Conservation (phyloP, 2,329 filamentous ascomycete genomes). For the Metarhizium rileyi region DNA sequence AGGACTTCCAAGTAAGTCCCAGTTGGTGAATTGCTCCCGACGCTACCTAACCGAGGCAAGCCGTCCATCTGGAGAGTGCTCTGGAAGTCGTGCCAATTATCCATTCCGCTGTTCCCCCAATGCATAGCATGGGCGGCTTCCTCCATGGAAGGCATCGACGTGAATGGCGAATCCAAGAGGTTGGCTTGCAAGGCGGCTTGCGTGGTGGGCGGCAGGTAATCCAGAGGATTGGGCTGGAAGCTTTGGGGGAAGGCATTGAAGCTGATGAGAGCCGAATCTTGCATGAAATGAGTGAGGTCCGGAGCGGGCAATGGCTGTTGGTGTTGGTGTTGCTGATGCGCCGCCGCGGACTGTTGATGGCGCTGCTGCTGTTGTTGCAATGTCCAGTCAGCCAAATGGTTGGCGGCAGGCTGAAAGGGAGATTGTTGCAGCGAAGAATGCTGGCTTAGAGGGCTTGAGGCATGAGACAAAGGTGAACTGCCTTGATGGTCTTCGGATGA, state of each 20-base stretch:
- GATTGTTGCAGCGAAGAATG: conserved; percentile 42
- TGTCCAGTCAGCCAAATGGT: conserved; percentile 52
- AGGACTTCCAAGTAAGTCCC: conserved; percentile 69
- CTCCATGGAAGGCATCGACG: conserved; percentile 45
- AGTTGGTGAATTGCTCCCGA: conserved; percentile 36
- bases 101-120: conserved; percentile 53
- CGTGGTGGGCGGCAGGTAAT: conserved; percentile 52
- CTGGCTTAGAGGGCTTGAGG: conserved; percentile 43
- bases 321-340: conserved; percentile 36
- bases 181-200: conserved; percentile 55
- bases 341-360: conserved; percentile 13
- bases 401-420: conserved; percentile 41
- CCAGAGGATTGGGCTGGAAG: conserved; percentile 47
- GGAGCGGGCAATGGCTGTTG: conserved; percentile 29
- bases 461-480: conserved; percentile 38
- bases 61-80: conserved; percentile 45
- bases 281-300: conserved; percentile 44
- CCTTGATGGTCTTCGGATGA: conserved; percentile 41
- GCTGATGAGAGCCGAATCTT: conserved; percentile 46
- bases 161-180: conserved; percentile 55
- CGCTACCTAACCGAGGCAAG: conserved; percentile 28
- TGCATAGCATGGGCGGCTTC: conserved; percentile 44
- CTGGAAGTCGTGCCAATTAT: conserved; percentile 74
- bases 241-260: conserved; percentile 42
- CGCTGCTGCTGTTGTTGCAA: conserved; percentile 44